Percentiles rank a stretch among this genome's conserved stretches.
Conservation (phyloP, 2,329 filamentous ascomycete species). For the Microdochium bolleyi region DNA sequence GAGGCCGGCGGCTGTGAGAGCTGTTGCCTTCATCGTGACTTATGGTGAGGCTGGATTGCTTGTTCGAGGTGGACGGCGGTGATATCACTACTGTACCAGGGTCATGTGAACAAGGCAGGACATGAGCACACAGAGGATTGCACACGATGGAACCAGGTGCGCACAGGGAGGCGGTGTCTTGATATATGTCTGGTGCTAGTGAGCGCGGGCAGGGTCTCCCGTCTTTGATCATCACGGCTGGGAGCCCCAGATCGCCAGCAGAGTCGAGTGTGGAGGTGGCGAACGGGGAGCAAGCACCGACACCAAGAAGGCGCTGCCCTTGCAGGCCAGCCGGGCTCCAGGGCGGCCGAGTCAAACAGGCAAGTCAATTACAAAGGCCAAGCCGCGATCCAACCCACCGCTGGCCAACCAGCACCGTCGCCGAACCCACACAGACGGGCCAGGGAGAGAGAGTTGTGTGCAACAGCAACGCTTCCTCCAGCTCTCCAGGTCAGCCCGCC, state of each 20-base stretch:
- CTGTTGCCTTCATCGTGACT: neutral
- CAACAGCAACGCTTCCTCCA: too few relatives aligned
- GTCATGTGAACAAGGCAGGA: too few relatives aligned
- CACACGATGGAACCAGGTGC: too few relatives aligned
- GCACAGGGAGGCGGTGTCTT: too few relatives aligned
- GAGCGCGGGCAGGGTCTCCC: too few relatives aligned
- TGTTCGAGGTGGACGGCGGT: neutral
- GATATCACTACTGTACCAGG: too few relatives aligned
- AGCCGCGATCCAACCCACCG: neutral
- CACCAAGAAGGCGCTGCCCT: neutral
- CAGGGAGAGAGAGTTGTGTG: too few relatives aligned
- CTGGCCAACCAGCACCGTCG: neutral
- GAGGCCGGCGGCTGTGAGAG: neutral
- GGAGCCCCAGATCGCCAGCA: neutral
- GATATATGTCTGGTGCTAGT: too few relatives aligned
- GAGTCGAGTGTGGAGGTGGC: neutral
- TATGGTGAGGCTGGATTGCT: neutral
- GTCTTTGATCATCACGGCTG: neutral
- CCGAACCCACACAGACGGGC: too few relatives aligned
- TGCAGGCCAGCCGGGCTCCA: neutral
- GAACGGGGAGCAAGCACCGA: neutral
- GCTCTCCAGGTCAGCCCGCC: too few relatives aligned
- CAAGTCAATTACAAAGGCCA: neutral
- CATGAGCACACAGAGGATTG: too few relatives aligned
- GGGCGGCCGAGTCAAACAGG: neutral